Evolutionary conservation across 1,284 basidiomycete species (phyloP), one percentile per base, ranked within the genome.

Genomic region (Pyrrhoderma lamaoense): DNA sequence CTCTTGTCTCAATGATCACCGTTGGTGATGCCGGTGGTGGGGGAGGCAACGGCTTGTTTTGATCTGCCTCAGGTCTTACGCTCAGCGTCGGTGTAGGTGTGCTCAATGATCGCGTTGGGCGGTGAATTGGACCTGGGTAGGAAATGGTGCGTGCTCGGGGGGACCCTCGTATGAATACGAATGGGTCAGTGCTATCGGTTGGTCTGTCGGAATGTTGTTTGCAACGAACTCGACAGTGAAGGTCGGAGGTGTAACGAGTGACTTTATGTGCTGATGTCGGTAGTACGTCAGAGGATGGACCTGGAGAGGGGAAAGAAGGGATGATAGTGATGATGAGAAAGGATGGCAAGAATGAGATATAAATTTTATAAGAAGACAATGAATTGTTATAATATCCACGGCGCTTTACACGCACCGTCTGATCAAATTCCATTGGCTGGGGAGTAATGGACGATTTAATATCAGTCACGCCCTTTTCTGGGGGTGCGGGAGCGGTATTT

Each of bases 41-140:
- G n/a, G 42, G 16, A 13, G 51, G 51, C 16, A 52, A 39, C 1
- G 51, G 50, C 31, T 52, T 52, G 38, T 52, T 38, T 19, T 47
- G 45, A 19, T 40, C 21, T 19, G 14, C 16, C 38, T 11, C 35
- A 9, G 16, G 16, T 16, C 38, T 40, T n/a, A 16, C 16, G 5
- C 38, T 39, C 36, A 49, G 40, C 38, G 27, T 31, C 27, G 27
- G 5, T 11, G 11, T 5, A 5, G 27, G 27, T 31, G 27, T 18
- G 42, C 22, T 23, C 22, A 53, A 22, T 3, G 52, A 53, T 9
- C 52, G 46, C 19, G 47, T 52, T 34, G 31, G 52, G 13, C 46
- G 37, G 42, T 44, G 52, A 8, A 34, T 39, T 16, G 42, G 49
- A 0, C 49, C 48, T 18, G 51, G 45, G 25, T 47, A 46, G 13